Base-by-base conservation (phyloP, 495 filamentous ascomycete genomes). In the Lophiotrema nucula region DNA sequence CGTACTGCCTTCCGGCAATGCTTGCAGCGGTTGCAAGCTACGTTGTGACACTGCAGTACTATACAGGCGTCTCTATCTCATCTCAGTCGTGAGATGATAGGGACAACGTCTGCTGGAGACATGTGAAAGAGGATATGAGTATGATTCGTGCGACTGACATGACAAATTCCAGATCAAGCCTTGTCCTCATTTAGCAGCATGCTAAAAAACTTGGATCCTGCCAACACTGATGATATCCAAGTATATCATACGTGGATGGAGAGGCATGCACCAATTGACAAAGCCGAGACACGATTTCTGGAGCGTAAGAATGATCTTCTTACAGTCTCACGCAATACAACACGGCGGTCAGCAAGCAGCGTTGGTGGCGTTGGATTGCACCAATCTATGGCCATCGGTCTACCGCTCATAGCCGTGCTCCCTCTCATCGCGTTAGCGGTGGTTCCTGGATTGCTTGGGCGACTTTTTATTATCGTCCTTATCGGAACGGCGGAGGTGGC, bases 171-270 rank as follows among this genome's bases (percentile, higher is more conserved):
- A 92, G 87, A 89, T 57, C 82, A 83, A 50, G 81, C 87, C 10
- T 77, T 95, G 42, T 75, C 82, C 21, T 83, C 86, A 13, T 92
- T 58, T 53, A 63, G 81, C 67, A 80, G 77, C 67, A 74, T 85
- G 23, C 76, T 78, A 4, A 75, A 83, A 46, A 74, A 71, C 23
- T 75, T 89, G 18, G 71, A 79, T 0, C 67, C 74, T 10, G 84
- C 89, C 5, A 73, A 73, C 0, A 60, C 76, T 4, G 72, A 78
- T 5, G 83, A 89, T 44, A 73, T 91, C 50, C 69, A 77, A 8
- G 74, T 76, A 37, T 95, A 92, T 69, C 81, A 80, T 25, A 67
- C 67, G 22, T 95, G 87, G 76, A 83, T 92, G 62, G 74, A 76
- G 25, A 74, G 73, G 6, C 73, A 83, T 33, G 72, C 71, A 18